Evolutionary conservation across 2,329 filamentous ascomycete genomes (phyloP), one percentile per base, ranked within the genome.

Genomic region (Chalaropsis thielavioides): DNA sequence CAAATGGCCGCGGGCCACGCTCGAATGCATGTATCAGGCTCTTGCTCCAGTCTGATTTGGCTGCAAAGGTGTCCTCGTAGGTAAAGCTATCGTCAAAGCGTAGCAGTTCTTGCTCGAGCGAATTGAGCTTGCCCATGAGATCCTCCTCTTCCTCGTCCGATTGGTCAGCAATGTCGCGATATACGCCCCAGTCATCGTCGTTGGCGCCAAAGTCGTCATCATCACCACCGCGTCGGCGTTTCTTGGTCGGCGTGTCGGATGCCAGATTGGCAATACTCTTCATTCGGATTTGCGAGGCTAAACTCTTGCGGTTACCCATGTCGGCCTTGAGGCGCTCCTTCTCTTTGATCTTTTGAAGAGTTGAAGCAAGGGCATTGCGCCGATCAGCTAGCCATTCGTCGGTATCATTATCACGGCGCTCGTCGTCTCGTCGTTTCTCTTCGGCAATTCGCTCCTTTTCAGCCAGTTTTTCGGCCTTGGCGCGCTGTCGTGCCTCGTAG

Each of bases 181-280:
- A 99, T 15, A 99, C 90, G 66, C 90, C 90, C 94, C 94, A 99
- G 74, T 99, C 94, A 66, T 95, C 92, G 72, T 99, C 94, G 74
- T 99, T 92, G 61, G 92, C 92, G 65, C 94, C 94, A 72, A 99
- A 99, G 67, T 90, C 91, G 73, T 99, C 94, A 71, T 99, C 94
- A 72, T 97, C 92, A 3, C 87, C 89, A 7, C 90, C 91, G 19
- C 92, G 85, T 15, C 90, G 81, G 65, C 92, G 84, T 75, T 96
- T 95, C 74, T 92, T 91, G 69, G 81, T 79, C 0, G 92, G 91
- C 5, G 84, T 86, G 74, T 99, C 94, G 0, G 92, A 92, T 2
- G 94, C 94, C 1, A 99, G 85, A 72, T 96, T 96, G 67, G 94
- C 94, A 66, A 99, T 91, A 62, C 87, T 92, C 77, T 97, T 97